Evolutionary conservation across 345 rosid genomes (phyloP).

Genomic region (Carallia pectinifolia): DNA sequence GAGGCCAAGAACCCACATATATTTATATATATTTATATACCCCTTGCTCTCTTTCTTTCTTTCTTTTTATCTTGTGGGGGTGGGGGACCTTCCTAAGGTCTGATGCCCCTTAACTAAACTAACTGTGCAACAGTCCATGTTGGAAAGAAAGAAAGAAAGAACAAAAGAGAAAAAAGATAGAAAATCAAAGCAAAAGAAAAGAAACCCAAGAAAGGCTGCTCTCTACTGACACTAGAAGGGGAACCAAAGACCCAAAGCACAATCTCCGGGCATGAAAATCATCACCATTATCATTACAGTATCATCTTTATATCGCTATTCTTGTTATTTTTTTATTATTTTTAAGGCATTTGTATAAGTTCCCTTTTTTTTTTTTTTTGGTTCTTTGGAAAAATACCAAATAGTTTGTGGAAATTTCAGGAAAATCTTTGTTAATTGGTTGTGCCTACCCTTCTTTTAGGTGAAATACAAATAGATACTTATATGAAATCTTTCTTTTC

Average conservation of each 20-base stretch:
- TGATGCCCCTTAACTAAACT: constrained; percentile 44
- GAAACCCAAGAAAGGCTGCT: constrained; percentile 49
- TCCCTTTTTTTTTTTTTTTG: constrained; percentile 13
- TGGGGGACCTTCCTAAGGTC: constrained; percentile 26
- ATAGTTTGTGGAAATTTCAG: constrained; percentile 41
- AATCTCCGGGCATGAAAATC: constrained; percentile 69
- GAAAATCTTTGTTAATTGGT: constrained; percentile 31
- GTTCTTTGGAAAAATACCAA: constrained; percentile 22
- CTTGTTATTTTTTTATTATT: constrained; percentile 52
- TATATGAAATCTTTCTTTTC: constrained; percentile 18
- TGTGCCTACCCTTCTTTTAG: constrained; percentile 28
- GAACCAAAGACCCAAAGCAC: constrained; percentile 59
- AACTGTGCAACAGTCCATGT: constrained; percentile 53
- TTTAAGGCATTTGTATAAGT: constrained; percentile 41
- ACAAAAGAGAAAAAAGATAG: constrained; percentile 7
- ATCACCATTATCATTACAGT: constrained; percentile 55
- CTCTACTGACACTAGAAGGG: constrained; percentile 49
- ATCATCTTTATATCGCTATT: constrained; percentile 32
- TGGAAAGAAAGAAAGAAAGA: constrained; percentile 34
- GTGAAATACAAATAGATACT: constrained; percentile 15
- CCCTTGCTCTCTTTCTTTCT: constrained; percentile 27
- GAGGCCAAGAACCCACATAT: constrained; percentile 23
- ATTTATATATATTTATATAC: neutral
- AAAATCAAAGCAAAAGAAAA: constrained; percentile 15
- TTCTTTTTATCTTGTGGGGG: constrained; percentile 18